These are phyloP conservation scores for Amanita rubescens DNA, from an alignment of 768 basidiomycete species.

Conservation along the genomic window DNA sequence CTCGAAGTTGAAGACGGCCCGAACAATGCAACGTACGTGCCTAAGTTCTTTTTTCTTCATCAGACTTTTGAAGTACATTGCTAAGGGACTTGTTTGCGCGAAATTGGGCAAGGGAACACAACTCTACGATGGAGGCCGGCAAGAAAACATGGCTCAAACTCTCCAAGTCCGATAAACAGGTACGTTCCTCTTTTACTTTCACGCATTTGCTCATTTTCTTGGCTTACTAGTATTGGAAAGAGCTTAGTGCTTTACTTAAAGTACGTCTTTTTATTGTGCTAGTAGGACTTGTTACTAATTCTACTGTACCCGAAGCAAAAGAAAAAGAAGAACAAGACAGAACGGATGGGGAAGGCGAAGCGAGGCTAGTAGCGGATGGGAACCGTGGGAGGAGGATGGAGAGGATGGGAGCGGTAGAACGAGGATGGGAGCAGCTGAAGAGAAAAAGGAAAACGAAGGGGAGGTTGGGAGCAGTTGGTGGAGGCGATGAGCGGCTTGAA, in stretches of 20 bases:
- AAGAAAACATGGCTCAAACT: slow-evolving; percentile 1
- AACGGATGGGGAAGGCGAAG: not conserved
- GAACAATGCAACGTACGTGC: slow-evolving; percentile 1
- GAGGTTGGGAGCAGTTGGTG: not conserved
- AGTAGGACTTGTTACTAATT: not conserved
- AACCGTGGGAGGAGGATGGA: not conserved
- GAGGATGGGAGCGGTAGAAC: slow-evolving; percentile 1
- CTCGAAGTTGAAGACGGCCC: not conserved
- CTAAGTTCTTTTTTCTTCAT: not conserved
- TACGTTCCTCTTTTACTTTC: not conserved
- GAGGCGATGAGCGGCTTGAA: not conserved
- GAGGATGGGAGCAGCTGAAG: not conserved
- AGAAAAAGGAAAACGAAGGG: not conserved
- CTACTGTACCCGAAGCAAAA: not conserved
- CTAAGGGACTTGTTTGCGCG: not conserved
- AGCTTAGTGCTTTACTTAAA: not conserved
- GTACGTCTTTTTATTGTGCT: not conserved
- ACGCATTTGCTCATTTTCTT: not conserved
- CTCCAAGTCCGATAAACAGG: not conserved
- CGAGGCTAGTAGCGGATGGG: not conserved
- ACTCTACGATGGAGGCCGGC: not conserved
- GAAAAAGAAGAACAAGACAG: not conserved
- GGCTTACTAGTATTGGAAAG: not conserved
- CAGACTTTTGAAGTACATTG: not conserved
- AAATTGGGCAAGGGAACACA: slow-evolving; percentile 1